These are phyloP conservation scores for Globisporangium okanoganense DNA, from an alignment of 352 stramenopile genomes.

Conservation along the genomic window DNA sequence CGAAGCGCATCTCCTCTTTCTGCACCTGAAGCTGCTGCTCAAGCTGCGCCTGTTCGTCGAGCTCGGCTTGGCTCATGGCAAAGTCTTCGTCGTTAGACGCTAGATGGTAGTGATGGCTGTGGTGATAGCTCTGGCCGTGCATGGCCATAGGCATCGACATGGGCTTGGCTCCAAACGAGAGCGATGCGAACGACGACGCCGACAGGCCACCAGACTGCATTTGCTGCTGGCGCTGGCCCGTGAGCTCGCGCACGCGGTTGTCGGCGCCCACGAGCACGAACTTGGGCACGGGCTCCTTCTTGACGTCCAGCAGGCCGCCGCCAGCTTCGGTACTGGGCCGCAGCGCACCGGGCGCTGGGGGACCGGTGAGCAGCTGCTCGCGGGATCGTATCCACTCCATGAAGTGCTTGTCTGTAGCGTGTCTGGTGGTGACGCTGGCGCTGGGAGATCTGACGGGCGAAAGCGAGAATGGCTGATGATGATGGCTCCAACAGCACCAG, in stretches of 20 bases:
- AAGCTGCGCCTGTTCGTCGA: conserved; percentile 63
- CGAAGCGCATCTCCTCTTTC: conserved; percentile 79
- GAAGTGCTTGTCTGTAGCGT: background rate
- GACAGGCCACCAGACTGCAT: background rate
- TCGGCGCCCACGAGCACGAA: conserved; percentile 72
- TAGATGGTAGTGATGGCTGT: conserved; percentile 6
- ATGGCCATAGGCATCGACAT: conserved; percentile 19
- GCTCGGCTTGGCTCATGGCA: conserved; percentile 40
- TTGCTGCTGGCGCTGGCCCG: conserved; percentile 11
- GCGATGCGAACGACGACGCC: conserved; percentile 10
- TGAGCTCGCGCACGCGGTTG: conserved; percentile 71
- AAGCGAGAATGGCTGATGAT: conserved; percentile 15
- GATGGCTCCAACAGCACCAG: conserved; percentile 12
- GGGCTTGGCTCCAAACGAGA: conserved; percentile 13
- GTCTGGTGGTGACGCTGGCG: background rate
- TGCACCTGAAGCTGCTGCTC: conserved; percentile 73
- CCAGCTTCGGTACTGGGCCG: background rate
- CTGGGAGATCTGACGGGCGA: conserved; percentile 1
- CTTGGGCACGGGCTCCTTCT: conserved; percentile 31
- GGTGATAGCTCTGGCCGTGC: conserved; percentile 8
- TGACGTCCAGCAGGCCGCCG: conserved; percentile 8
- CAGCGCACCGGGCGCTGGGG: conserved; percentile 16
- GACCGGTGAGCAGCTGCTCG: conserved; percentile 34
- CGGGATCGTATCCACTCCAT: conserved; percentile 64
- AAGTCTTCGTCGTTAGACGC: conserved; percentile 24